Evolutionary conservation across 148 eudicot genomes (phyloP).

Genomic region (Heliamphora exappendiculata): DNA sequence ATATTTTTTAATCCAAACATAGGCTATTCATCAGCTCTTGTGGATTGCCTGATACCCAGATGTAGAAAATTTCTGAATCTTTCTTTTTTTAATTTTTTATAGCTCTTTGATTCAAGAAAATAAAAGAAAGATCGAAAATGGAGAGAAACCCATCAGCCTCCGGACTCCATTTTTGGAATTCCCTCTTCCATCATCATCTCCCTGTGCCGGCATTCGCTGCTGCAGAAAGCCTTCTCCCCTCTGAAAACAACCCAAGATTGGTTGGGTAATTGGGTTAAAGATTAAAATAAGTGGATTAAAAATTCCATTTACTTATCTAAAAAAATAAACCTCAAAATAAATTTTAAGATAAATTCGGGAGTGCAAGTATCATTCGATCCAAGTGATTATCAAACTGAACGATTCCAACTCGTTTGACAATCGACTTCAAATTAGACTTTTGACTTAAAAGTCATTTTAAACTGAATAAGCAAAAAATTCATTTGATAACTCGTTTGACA

Average conservation of each 20-base stretch:
- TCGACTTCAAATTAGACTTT: background rate
- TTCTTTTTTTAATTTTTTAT: background rate
- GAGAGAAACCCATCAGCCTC: no score
- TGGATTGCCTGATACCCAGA: background rate
- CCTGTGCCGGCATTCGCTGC: slow-evolving; percentile 43
- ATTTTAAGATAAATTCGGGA: background rate
- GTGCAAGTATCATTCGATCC: no score
- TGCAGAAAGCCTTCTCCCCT: slow-evolving; percentile 65
- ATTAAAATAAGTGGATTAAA: background rate
- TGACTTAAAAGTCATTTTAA: no score
- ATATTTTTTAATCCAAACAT: no score
- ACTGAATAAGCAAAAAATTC: no score
- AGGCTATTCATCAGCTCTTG: no score
- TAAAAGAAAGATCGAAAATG: background rate
- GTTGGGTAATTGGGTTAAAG: background rate
- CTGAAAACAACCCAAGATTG: slow-evolving; percentile 18
- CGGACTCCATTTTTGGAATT: slow-evolving; percentile 27
- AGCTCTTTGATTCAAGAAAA: background rate
- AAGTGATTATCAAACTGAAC: no score
- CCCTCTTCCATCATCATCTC: slow-evolving; percentile 44
- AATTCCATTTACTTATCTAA: background rate
- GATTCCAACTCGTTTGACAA: background rate
- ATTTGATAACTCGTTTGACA: no score
- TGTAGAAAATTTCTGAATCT: slow-evolving; percentile 1
- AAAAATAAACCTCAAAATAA: background rate